Evolutionary conservation across 495 filamentous ascomycete genomes (phyloP).

Genomic region (Penicillium daleae): DNA sequence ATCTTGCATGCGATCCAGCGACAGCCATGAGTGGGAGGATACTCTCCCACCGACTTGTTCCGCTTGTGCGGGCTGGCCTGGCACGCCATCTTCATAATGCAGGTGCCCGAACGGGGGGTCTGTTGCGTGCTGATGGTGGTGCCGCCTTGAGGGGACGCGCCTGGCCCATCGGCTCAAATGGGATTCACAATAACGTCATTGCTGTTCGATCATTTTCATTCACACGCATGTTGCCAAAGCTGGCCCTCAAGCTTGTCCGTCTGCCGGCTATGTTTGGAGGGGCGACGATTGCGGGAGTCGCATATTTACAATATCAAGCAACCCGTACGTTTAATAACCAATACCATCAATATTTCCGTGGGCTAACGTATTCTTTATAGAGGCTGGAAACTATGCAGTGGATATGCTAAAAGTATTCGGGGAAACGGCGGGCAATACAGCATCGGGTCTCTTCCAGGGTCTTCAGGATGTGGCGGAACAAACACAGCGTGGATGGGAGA

Average conservation of each 20-base stretch:
- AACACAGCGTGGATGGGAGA: slow-evolving; percentile 78
- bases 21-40: slow-evolving; percentile 80
- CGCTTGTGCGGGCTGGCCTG: slow-evolving; percentile 63
- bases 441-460: slow-evolving; percentile 66
- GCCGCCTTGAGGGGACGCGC: slow-evolving; percentile 63
- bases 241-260: slow-evolving; percentile 83
- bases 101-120: slow-evolving; percentile 64
- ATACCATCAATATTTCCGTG: no score
- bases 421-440: slow-evolving; percentile 67
- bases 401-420: slow-evolving; percentile 74
- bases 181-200: slow-evolving; percentile 80
- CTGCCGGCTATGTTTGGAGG: slow-evolving; percentile 91
- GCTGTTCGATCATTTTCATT: slow-evolving; percentile 87
- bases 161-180: slow-evolving; percentile 75
- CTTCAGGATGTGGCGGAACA: slow-evolving; percentile 76
- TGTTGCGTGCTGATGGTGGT: slow-evolving; percentile 67
- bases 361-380: slow-evolving; percentile 49
- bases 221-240: slow-evolving; percentile 78
- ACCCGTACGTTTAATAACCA: no score
- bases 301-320: slow-evolving; percentile 96
- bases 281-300: slow-evolving; percentile 79
- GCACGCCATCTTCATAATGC: slow-evolving; percentile 69
- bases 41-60: slow-evolving; percentile 70
- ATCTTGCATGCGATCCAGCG: slow-evolving; percentile 44
- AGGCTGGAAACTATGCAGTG: slow-evolving; percentile 87